Base-by-base conservation (phyloP, 345 rosid species). In the Eucalyptus curtisii region DNA sequence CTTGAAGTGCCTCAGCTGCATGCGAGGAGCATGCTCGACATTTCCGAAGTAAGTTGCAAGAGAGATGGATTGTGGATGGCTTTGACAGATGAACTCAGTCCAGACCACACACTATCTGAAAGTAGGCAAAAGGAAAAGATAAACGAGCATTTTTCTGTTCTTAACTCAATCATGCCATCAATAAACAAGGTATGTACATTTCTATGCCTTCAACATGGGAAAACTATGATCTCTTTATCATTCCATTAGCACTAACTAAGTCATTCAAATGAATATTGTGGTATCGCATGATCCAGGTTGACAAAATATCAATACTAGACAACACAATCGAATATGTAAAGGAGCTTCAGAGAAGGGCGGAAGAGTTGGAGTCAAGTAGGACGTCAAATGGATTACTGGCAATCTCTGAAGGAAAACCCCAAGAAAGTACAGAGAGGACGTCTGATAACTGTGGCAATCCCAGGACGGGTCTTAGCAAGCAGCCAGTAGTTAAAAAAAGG, bases 1-100 rank as follows among this genome's bases (percentile, higher is more conserved):
- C 92, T 93, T 19, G 97, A 95, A 76, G 94, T 95, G 90, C 99
- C 99, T 66, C 91, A 47, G 81, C 94, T 94, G 96, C 91, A 93
- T 88, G 88, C 91, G 17, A 71, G 86, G 49, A 90, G 88, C 59
- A 87, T 90, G 90, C 86, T 92, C 8, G 91, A 93, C 30, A 90
- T 92, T 31, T 89, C 92, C 1, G 92, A 92, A 82, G 93, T 91
- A 30, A 91, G 82, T 85, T 89, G 81, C 89, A 31, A 88, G 89
- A 91, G 87, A 88, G 90, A 71, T 47, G 89, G 91, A n/a, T n/a
- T n/a, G n/a, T n/a, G n/a, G n/a, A n/a, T n/a, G 89, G 92, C 91
- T 6, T 94, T 93, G 87, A 92, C 93, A 49, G 96, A 92, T 89
- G 95, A 93, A 88, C 88, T 92, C 52, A 87, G 86, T 16, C 89